Percentiles rank a stretch among this genome's conserved stretches.
Conservation (phyloP, 192 early-diverging fungal species). For the Coemansia sp. region DNA sequence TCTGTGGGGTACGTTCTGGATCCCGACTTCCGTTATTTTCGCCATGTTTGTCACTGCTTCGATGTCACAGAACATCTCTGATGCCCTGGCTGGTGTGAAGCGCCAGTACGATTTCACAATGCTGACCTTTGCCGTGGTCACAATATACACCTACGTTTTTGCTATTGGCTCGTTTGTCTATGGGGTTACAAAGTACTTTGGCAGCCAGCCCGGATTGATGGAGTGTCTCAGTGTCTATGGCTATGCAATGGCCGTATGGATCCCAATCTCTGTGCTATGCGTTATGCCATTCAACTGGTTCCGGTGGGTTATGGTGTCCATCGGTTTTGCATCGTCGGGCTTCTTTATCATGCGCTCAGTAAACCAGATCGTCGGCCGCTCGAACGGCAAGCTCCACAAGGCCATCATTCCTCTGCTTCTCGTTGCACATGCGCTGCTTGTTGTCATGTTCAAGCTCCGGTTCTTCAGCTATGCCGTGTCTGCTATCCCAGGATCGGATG, state of each 20-base stretch:
- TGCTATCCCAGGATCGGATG: slow-evolving; percentile 11
- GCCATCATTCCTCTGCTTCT: slow-evolving; percentile 69
- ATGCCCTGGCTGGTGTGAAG: slow-evolving; percentile 57
- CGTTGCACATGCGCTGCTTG: slow-evolving; percentile 66
- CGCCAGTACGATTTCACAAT: slow-evolving; percentile 79
- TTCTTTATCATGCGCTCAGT: slow-evolving; percentile 53
- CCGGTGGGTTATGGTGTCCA: slow-evolving; percentile 77
- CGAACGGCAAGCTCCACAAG: slow-evolving; percentile 69
- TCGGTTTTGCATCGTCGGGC: slow-evolving; percentile 75
- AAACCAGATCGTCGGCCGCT: slow-evolving; percentile 63
- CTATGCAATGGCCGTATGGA: slow-evolving; percentile 90
- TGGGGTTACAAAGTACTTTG: slow-evolving; percentile 82
- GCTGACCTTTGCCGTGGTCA: slow-evolving; percentile 77
- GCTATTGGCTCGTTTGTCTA: slow-evolving; percentile 74
- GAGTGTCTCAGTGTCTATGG: slow-evolving; percentile 88
- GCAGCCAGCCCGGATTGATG: slow-evolving; percentile 77
- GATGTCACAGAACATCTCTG: slow-evolving; percentile 81
- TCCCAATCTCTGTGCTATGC: slow-evolving; percentile 81
- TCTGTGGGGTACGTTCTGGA: slow-evolving; percentile 99
- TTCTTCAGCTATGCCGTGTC: slow-evolving; percentile 75
- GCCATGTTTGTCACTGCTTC: slow-evolving; percentile 91
- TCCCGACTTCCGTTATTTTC: slow-evolving; percentile 95
- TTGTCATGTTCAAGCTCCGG: slow-evolving; percentile 77
- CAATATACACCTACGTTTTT: slow-evolving; percentile 82
- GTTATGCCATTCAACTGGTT: slow-evolving; percentile 79